Conservation (phyloP, 2,329 filamentous ascomycete species). For the Pseudofabraea citricarpa region DNA sequence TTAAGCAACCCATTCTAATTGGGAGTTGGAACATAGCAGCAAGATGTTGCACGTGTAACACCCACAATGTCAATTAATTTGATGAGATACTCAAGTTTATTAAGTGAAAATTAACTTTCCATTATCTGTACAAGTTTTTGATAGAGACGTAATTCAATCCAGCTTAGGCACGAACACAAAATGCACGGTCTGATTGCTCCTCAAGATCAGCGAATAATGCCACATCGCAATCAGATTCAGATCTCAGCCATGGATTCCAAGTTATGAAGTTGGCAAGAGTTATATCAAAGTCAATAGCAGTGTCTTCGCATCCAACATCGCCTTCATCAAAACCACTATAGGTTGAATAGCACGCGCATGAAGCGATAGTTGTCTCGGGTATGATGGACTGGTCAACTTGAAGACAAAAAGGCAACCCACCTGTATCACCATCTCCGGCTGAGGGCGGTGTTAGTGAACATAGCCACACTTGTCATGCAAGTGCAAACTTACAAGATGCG, state of each 20-base stretch:
- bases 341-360: neutral
- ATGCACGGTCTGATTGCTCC: neutral
- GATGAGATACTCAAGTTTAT: too few species aligned
- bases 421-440: neutral
- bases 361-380: neutral
- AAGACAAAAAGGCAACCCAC: too few species aligned
- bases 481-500: neutral
- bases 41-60: too few species aligned
- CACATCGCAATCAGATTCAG: neutral
- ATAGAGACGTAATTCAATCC: too few species aligned
- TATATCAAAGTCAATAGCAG: neutral
- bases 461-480: neutral
- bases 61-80: too few species aligned
- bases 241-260: neutral
- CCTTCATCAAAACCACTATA: neutral
- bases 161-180: too few species aligned
- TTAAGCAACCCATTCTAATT: too few species aligned
- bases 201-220: neutral
- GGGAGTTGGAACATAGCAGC: too few species aligned
- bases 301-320: neutral
- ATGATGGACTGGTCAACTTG: neutral
- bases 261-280: neutral
- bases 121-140: too few species aligned
- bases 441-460: neutral
- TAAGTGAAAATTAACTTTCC: too few species aligned